Evolutionary conservation across 495 filamentous ascomycete species (phyloP), one percentile per base, ranked within the genome.

Genomic region (Aspergillus cristatus): DNA sequence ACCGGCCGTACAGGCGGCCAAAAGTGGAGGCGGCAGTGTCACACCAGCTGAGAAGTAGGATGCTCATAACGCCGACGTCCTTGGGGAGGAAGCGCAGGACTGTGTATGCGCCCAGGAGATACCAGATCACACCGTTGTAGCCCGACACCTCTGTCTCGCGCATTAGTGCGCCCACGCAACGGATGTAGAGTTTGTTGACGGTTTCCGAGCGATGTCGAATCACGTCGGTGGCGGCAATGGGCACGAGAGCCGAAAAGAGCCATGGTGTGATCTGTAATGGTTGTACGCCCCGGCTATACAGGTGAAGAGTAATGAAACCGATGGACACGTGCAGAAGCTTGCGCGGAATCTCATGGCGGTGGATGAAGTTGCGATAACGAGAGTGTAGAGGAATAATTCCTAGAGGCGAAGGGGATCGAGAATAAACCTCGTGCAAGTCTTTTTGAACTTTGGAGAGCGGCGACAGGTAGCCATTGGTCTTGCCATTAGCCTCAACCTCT

Each of bases 71-170:
- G 2, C 81, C 86, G n/a, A 97, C 75, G 46, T 99, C 91, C 58
- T 96, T 97, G 17, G 88, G 88, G 56, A 88, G 89, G 59, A 86
- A 88, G 40, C 76, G 71, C 29, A 99, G 72, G 16, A 85, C 88
- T 13, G 76, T 72, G 70, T 86, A 96, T 14, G 88, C 81, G 11
- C 91, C 91, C 8, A 94, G 72, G 5, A 99, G 75, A 51, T 96
- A 99, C 73, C 84, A 95, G 38, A 99, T 89, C 37, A 96, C 90
- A 28, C 91, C 91, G 54, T 99, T 99, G 68, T 82, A 97, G 24
- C 85, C 84, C 12, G 75, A 65, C 37, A 88, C 94, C 62, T 99
- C 91, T 38, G 79, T 85, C 67, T 99, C 91, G 38, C 91, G 83
- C 91, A 99, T 99, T 40, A 97, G 68, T 11, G 87, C 84, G 24